Conservation (phyloP, 202 grass and related monocot species). For the Alloteropsis angusta region DNA sequence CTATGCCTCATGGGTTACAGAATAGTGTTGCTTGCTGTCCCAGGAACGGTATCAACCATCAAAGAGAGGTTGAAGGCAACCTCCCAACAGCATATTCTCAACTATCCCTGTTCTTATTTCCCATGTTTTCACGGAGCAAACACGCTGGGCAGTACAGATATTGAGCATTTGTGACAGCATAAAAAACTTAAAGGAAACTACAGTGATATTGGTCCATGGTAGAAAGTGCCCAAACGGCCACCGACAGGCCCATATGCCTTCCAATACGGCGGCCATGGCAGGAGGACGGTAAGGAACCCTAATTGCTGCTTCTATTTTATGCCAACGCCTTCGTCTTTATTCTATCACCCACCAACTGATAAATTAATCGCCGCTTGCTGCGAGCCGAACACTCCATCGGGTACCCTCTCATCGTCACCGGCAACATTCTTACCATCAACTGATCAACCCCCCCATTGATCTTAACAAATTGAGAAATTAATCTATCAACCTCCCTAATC, state of each 20-base stretch:
- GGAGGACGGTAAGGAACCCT: slow-evolving; percentile 26
- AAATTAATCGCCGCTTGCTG: slow-evolving; percentile 21
- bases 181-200: neutral
- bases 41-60: slow-evolving; percentile 25
- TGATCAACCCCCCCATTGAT: slow-evolving; percentile 7
- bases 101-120: neutral
- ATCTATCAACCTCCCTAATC: neutral
- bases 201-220: neutral
- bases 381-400: neutral
- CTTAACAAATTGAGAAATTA: neutral
- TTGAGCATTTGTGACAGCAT: neutral
- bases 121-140: neutral
- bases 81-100: slow-evolving; percentile 12
- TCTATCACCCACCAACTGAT: slow-evolving; percentile 24
- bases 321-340: slow-evolving; percentile 29
- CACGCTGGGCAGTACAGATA: neutral
- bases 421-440: slow-evolving; percentile 14
- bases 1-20: slow-evolving; percentile 8
- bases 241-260: slow-evolving; percentile 35
- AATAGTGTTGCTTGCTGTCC: slow-evolving; percentile 27
- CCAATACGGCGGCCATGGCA: neutral
- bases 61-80: slow-evolving; percentile 16
- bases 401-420: slow-evolving; percentile 30
- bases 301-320: slow-evolving; percentile 32
- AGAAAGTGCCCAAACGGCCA: slow-evolving; percentile 29